Base-by-base conservation (phyloP, 345 rosid genomes). In the Hibiscus syriacus region DNA sequence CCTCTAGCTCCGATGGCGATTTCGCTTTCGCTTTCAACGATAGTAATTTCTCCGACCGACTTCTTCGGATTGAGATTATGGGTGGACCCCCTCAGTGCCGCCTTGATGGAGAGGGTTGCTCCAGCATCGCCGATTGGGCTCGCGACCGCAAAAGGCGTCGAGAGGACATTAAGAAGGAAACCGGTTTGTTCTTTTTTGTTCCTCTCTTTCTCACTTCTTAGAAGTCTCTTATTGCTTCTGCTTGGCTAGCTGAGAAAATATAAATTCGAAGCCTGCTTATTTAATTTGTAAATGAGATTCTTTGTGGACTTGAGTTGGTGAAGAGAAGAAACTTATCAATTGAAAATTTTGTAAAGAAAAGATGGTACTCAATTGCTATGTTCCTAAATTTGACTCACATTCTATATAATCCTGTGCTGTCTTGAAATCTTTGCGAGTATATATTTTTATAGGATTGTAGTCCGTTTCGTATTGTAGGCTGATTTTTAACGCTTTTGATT, bases 21-120 rank as follows among this genome's bases (percentile, higher is more conserved):
- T 95, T 95, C 30, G 98, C 91, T 16, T 95, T 95, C 72, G 99
- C 99, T 26, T 95, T 95, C 76, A 95, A 95, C 63, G 98, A 95
- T 55, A 86, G 94, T 70, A 95, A 95, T 75, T 95, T 95, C 87
- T 95, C 99, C 38, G 99, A 95, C 76, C 85, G 99, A 16, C 80
- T 92, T 62, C 94, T 95, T n/a, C 83, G 85, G 85, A 95, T 95
- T 83, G 99, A 95, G 83, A 88, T 95, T 79, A 86, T 90, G 83
- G 94, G 82, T 5, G 92, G 82, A 0, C 64, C 79, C 14, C 69
- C 85, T 4, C 91, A 90, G 27, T 66, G 75, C 56, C 68, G 78
- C 71, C 70, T 87, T 22, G 92, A 86, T 39, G 87, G 79, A n/a
- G 99, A 86, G 49, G 88, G 87, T 0, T 90, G 98, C 57, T 70